Evolutionary conservation across 2,329 filamentous ascomycete genomes (phyloP).

Genomic region (Bretziella fagacearum): DNA sequence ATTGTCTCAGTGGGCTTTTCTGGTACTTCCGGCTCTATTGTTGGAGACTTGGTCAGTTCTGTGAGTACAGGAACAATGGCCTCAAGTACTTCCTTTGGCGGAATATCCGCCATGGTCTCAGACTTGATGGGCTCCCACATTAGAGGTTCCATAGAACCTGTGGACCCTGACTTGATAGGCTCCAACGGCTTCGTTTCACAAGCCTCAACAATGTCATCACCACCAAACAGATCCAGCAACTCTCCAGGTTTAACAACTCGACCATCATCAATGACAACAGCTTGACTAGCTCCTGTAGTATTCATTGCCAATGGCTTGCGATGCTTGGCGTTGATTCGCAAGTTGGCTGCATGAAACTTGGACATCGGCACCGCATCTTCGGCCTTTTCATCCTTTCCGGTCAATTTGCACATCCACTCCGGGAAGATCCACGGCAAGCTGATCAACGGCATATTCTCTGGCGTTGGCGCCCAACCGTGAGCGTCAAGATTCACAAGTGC

Average conservation of each 20-base stretch:
- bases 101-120: neutral
- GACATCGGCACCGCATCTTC: conserved; percentile 9
- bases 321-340: neutral
- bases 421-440: conserved; percentile 90
- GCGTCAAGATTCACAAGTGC: conserved; percentile 32
- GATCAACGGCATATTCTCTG: conserved; percentile 56
- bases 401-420: conserved; percentile 52
- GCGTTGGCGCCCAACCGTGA: conserved; percentile 17
- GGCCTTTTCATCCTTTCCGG: conserved; percentile 22
- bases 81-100: neutral
- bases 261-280: neutral
- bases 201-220: neutral
- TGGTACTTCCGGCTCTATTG: no score
- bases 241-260: neutral
- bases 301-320: neutral
- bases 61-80: neutral
- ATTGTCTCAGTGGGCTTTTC: no score
- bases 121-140: neutral
- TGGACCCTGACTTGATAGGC: neutral
- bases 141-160: neutral
- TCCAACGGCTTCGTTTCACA: neutral
- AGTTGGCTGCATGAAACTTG: neutral
- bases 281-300: neutral
- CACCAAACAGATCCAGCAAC: conserved; percentile 1
- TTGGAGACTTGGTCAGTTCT: neutral